A percentile compares a stretch with the other conserved stretches of the same genome.
These are phyloP conservation scores for Trichoderma simmonsii DNA, from an alignment of 2,329 filamentous ascomycete species.

Conservation along the genomic window DNA sequence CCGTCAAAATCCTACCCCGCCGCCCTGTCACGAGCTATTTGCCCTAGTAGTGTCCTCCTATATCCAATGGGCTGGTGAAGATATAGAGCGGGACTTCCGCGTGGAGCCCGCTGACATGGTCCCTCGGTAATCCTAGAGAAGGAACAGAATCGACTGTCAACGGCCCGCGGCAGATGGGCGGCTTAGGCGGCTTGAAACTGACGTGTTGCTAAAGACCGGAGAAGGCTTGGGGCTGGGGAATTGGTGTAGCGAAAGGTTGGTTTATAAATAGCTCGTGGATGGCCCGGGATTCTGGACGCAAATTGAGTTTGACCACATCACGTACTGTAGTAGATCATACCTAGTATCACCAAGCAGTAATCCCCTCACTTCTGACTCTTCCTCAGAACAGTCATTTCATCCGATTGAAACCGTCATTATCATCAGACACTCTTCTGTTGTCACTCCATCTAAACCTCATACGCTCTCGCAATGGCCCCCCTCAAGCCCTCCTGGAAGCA, in stretches of 20 bases:
- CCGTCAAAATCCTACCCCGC: slow-evolving; percentile 1
- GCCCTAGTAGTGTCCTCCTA: background rate
- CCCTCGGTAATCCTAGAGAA: slow-evolving; percentile 6
- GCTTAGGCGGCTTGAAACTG: background rate
- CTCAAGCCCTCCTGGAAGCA: slow-evolving; percentile 57
- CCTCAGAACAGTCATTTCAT: background rate
- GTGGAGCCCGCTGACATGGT: slow-evolving; percentile 1
- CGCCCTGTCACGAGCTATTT: background rate
- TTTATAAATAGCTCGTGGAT: slow-evolving; percentile 2
- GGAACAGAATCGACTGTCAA: background rate
- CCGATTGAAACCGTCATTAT: background rate
- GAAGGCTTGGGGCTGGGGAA: background rate
- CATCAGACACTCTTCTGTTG: background rate
- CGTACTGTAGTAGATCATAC: background rate
- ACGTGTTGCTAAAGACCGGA: background rate
- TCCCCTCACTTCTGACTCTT: background rate
- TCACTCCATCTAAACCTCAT: background rate
- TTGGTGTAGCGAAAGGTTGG: background rate
- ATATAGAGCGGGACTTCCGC: background rate
- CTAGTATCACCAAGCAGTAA: background rate
- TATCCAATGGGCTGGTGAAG: background rate
- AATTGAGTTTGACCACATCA: background rate
- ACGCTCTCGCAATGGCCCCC: slow-evolving; percentile 45
- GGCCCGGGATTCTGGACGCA: background rate
- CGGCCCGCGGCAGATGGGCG: background rate